Base-by-base conservation (phyloP, 495 filamentous ascomycete genomes). In the Alectoria sarmentosa region DNA sequence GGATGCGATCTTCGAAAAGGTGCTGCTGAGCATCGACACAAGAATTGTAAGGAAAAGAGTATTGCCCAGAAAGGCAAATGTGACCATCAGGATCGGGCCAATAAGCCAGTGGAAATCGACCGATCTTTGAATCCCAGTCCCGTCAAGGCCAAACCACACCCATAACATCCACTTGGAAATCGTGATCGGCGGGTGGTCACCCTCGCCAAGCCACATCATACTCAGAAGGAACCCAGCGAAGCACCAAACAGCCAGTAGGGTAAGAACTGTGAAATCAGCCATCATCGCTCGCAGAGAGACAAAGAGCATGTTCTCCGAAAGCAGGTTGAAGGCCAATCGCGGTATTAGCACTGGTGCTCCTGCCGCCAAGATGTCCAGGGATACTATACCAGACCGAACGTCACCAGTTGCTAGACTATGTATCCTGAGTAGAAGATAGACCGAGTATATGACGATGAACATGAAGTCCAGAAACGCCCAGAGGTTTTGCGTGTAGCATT, bases 151-250 rank as follows among this genome's bases (percentile, higher is more conserved):
- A 66, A 90, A 90, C 88, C 88, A 90, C 62, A 90, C 88, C 79
- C 86, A 90, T 1, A 90, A 79, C 88, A 90, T 90, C 88, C 88
- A 90, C 71, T 89, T 89, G 48, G 82, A 80, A 62, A 90, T 88
- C 1, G 81, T 87, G 28, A 82, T 72, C 58, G 76, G 56, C 46
- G 73, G 66, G 42, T 84, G 82, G 21, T 74, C 73, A 26, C 71
- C 71, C 5, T 74, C 63, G 65, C 76, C 71, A 3, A 90, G 83
- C 88, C 88, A 90, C 11, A 79, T 69, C 75, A 90, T 80, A n/a
- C 86, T 85, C 28, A 90, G 73, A 48, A 90, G 74, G 71, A 90
- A 90, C 38, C 88, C 88, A 41, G 78, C 79, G 69, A 90, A 90
- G 70, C 86, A 89, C 88, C 88, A 90, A 11, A 78, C 80, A 30